phyloP scores from a whole-genome alignment of 2,329 filamentous ascomycete genomes.

The Pezicula radicicola region DNA sequence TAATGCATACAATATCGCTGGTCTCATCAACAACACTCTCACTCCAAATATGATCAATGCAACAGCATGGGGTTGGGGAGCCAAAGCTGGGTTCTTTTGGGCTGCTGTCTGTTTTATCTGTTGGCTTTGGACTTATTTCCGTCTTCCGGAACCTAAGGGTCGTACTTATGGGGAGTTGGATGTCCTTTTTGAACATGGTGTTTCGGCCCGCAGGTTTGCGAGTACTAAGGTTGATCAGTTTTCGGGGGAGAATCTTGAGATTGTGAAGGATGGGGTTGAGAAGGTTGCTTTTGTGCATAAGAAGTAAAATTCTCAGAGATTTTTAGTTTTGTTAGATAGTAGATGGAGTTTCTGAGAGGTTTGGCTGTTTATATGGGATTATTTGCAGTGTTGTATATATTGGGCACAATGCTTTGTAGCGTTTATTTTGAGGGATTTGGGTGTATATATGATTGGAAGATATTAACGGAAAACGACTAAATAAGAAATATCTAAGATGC shows the following conservation, averaged over 20 bases:
- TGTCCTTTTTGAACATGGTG: constrained; percentile 70
- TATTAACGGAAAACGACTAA: not conserved
- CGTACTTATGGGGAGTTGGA: constrained; percentile 83
- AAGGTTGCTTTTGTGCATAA: not conserved
- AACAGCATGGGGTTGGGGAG: constrained; percentile 78
- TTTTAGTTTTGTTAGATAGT: too few relatives aligned
- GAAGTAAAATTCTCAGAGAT: not conserved
- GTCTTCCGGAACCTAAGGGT: constrained; percentile 75
- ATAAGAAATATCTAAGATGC: not conserved
- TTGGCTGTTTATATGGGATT: too few relatives aligned
- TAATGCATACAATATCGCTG: constrained; percentile 61
- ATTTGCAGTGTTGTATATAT: too few relatives aligned
- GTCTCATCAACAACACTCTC: constrained; percentile 36
- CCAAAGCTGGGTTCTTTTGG: constrained; percentile 87
- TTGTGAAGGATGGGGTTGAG: not conserved
- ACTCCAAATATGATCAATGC: constrained; percentile 71
- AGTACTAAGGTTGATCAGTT: not conserved
- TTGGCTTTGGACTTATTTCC: constrained; percentile 78
- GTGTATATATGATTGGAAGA: too few relatives aligned
- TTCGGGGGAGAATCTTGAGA: not conserved
- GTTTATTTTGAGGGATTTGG: too few relatives aligned
- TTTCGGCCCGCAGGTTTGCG: constrained; percentile 35
- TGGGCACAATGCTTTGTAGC: too few relatives aligned
- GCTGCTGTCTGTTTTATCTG: constrained; percentile 73
- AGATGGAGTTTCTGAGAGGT: too few relatives aligned